Evolutionary conservation across 192 early-diverging fungal genomes (phyloP).

Genomic region (Cetraspora pellucida): DNA sequence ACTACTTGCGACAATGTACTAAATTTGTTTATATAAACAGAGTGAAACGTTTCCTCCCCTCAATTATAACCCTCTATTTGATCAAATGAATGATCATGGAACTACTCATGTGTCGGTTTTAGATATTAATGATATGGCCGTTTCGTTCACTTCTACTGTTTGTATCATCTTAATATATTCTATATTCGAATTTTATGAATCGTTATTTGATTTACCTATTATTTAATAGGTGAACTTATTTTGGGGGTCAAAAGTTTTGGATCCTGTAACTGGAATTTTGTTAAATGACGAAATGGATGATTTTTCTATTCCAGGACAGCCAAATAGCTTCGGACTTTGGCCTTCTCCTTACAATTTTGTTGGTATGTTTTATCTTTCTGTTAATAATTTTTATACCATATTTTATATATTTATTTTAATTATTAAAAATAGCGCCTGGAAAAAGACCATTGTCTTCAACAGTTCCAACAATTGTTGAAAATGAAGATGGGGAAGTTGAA

Average conservation of each 20-base stretch:
- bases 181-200: background rate
- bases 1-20: background rate
- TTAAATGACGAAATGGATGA: conserved; percentile 98
- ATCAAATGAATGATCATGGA: conserved; percentile 78
- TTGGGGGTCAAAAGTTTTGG: conserved; percentile 88
- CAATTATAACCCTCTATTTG: conserved; percentile 84
- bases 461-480: conserved; percentile 66
- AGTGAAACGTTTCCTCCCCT: conserved; percentile 63
- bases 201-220: background rate
- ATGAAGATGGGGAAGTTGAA: conserved; percentile 63
- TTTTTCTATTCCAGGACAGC: conserved; percentile 76
- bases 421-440: conserved; percentile 52
- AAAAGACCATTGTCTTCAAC: conserved; percentile 84
- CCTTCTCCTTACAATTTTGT: conserved; percentile 84
- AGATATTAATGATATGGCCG: conserved; percentile 71
- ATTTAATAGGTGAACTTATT: conserved; percentile 55
- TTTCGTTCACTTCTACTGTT: conserved; percentile 84
- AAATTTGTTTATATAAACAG: background rate
- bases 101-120: conserved; percentile 90
- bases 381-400: background rate
- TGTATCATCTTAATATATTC: background rate
- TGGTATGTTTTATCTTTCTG: background rate
- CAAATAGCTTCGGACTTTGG: conserved; percentile 77
- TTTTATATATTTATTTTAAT: background rate
- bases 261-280: conserved; percentile 84